These are phyloP conservation scores for Ulota crispa DNA, from an alignment of 225 moss, liverwort and hornwort genomes.

Conservation along the genomic window DNA sequence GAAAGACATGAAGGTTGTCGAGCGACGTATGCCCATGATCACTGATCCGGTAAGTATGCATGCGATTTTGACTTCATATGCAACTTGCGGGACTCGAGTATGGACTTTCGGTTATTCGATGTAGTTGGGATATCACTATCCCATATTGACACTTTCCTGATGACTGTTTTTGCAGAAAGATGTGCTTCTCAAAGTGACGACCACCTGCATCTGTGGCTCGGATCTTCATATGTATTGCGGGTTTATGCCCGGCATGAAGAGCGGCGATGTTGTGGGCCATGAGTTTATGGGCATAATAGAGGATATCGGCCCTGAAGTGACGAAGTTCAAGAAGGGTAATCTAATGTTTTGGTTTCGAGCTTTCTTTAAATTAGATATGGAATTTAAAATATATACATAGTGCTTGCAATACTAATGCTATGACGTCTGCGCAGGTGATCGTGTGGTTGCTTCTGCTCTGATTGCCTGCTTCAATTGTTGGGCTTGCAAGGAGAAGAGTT, in stretches of 20 bases:
- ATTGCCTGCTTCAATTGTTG: slow-evolving; percentile 65
- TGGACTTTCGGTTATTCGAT: background rate
- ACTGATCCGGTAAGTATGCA: slow-evolving; percentile 50
- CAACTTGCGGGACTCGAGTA: background rate
- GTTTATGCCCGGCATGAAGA: slow-evolving; percentile 66
- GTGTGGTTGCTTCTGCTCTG: slow-evolving; percentile 56
- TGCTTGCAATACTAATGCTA: background rate
- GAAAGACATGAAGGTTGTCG: slow-evolving; percentile 50
- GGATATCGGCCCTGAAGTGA: slow-evolving; percentile 57
- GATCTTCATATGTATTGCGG: slow-evolving; percentile 75
- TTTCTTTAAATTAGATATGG: background rate
- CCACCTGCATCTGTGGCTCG: slow-evolving; percentile 72
- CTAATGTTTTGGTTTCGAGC: background rate
- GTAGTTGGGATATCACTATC: background rate
- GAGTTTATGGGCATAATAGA: slow-evolving; percentile 79
- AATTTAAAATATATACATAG: background rate
- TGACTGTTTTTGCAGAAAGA: slow-evolving; percentile 33
- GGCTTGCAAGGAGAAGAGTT: slow-evolving; percentile 53
- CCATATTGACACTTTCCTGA: background rate
- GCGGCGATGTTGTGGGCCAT: slow-evolving; percentile 72
- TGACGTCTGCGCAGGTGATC: slow-evolving; percentile 45
- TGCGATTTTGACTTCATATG: background rate
- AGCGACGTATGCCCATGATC: slow-evolving; percentile 45
- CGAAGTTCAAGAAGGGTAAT: slow-evolving; percentile 48
- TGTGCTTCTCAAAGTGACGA: slow-evolving; percentile 64